Evolutionary conservation across 1,139 yeast genomes (phyloP), one percentile per base, ranked within the genome.

Genomic region (Candida anutae): DNA sequence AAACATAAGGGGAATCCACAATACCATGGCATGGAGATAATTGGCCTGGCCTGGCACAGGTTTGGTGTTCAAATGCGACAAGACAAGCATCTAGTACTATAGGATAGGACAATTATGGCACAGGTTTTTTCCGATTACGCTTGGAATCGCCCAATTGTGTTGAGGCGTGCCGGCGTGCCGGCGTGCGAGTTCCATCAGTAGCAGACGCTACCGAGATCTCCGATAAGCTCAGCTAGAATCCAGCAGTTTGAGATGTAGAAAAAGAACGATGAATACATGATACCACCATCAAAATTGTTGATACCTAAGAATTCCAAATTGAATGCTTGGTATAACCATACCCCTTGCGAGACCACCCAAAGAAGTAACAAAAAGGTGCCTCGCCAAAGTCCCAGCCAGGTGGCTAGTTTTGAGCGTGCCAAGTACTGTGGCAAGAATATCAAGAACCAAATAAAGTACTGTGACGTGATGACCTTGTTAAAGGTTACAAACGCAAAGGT

Each of bases 381-480:
- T 25, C 48, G 53, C 40, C 24, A 13, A 9, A 38, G 26, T 40
- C 43, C 33, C 15, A 40, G 40, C 15, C 38, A 46, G 6, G 45
- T 42, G 8, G 59, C 35, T 12, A 69, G 48, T 5, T 41, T 44
- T 0, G 79, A 61, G n/a, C 54, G 48, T 2, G 76, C 60, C 12
- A 82, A 49, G 45, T 63, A 77, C 31, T 83, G 74, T 1, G 97
- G 97, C 26, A 87, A 54, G 41, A 87, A 73, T 11, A 87, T 84
- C 46, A 90, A 59, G 50, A 79, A 87, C 96, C 98, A 90, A 41
- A 88, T 75, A 52, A 90, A 90, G 53, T 90, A 90, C 46, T 80
- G 93, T 1, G 95, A 84, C 0, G 98, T 90, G 45, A 94, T 82
- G 20, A 90, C 97, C 55, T 90, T 90, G 60, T 90, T 90, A 58